phyloP scores from a whole-genome alignment of 2,329 filamentous ascomycete species.

The Iodosphaeria phyllophila region DNA sequence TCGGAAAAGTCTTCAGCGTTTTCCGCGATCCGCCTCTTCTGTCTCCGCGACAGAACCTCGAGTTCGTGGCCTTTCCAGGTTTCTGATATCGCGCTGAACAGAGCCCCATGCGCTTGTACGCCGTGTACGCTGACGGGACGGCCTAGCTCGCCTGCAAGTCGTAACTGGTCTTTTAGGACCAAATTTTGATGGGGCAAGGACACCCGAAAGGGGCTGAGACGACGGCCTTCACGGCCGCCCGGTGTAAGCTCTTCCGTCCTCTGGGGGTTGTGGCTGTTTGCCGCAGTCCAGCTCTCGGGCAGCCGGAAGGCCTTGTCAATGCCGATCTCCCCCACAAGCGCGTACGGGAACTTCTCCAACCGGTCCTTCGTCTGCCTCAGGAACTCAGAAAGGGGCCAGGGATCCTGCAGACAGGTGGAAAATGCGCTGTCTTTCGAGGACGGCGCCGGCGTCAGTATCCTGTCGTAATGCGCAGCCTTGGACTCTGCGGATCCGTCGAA shows the following conservation, averaged over 20 bases:
- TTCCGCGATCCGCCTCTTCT: constrained; percentile 29
- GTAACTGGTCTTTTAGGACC: constrained; percentile 49
- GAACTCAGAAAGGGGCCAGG: constrained; percentile 38
- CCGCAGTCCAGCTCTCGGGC: constrained; percentile 35
- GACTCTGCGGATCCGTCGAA: constrained; percentile 18
- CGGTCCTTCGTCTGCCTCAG: constrained; percentile 33
- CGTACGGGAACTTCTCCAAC: constrained; percentile 37
- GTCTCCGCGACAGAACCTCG: constrained; percentile 36
- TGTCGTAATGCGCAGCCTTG: constrained; percentile 41
- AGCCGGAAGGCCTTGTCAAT: constrained; percentile 63
- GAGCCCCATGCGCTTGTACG: constrained; percentile 55
- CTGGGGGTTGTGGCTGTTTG: constrained; percentile 34
- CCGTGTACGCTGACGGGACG: constrained; percentile 53
- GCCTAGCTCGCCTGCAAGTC: constrained; percentile 46
- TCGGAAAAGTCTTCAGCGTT: constrained; percentile 27
- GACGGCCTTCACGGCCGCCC: constrained; percentile 51
- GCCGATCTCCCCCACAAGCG: constrained; percentile 61
- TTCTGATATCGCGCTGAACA: constrained; percentile 45
- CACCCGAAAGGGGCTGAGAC: constrained; percentile 49
- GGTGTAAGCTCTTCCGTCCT: constrained; percentile 35
- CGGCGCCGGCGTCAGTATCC: constrained; percentile 40
- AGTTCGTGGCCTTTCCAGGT: constrained; percentile 56
- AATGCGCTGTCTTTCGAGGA: constrained; percentile 22
- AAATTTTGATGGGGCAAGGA: constrained; percentile 47
- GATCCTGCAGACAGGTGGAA: constrained; percentile 34